Evolutionary conservation across 192 early-diverging fungal genomes (phyloP).

Genomic region (Pecoramyces ruminantium): DNA sequence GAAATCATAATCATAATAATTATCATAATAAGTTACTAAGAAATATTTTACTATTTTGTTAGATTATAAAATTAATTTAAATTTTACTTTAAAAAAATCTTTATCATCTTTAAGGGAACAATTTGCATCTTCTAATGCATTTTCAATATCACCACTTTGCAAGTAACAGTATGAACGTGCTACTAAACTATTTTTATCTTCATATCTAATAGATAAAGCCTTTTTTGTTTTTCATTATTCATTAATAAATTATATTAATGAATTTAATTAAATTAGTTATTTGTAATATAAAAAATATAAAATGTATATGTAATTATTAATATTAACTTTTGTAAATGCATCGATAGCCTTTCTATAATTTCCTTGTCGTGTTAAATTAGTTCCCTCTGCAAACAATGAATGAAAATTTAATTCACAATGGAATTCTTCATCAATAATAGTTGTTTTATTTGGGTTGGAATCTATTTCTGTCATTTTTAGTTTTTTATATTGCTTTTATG

Average conservation of each 20-base stretch:
- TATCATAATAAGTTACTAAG: no score
- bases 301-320: constrained; percentile 24
- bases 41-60: no score
- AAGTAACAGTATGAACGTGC: constrained; percentile 34
- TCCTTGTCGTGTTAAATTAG: constrained; percentile 25
- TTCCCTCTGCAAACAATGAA: constrained; percentile 23
- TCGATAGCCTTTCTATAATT: constrained; percentile 25
- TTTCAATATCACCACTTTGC: constrained; percentile 21
- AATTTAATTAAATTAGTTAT: no score
- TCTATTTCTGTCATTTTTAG: not conserved
- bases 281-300: no score
- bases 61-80: no score
- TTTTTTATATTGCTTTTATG: no score
- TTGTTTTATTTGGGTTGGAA: not conserved
- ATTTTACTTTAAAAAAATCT: constrained; percentile 14
- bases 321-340: constrained; percentile 29
- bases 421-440: not conserved
- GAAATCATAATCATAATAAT: not conserved
- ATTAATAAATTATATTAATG: no score
- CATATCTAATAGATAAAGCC: constrained; percentile 28
- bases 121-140: constrained; percentile 32
- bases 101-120: constrained; percentile 17
- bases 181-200: constrained; percentile 38
- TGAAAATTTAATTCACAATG: constrained; percentile 15
- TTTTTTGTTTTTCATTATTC: constrained; percentile 30